Percentiles rank a stretch among this genome's conserved stretches.
Conservation (phyloP, 257 asterid species). For the Capsicum baccatum region DNA sequence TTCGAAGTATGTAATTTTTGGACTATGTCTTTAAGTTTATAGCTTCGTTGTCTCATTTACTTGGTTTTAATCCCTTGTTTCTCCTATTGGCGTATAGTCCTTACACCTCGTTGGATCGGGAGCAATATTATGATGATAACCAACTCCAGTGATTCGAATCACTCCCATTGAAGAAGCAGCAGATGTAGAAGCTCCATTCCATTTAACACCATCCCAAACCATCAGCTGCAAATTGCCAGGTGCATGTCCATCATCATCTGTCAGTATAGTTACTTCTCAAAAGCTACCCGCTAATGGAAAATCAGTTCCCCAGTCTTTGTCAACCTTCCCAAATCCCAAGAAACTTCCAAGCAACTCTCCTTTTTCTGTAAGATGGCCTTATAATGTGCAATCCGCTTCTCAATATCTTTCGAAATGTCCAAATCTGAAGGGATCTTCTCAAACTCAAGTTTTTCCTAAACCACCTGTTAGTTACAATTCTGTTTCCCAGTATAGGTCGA, state of each 20-base stretch:
- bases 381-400: background rate
- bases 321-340: constrained; percentile 7
- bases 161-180: constrained; percentile 43
- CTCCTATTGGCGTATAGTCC: constrained; percentile 40
- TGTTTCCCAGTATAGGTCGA: background rate
- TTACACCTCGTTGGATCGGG: constrained; percentile 30
- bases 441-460: constrained; percentile 3
- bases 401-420: background rate
- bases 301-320: background rate
- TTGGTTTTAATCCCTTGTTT: constrained; percentile 32
- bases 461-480: background rate
- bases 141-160: constrained; percentile 44
- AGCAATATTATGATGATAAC: constrained; percentile 37
- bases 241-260: constrained; percentile 5
- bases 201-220: constrained; percentile 27
- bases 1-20: constrained; percentile 40
- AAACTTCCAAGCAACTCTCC: background rate
- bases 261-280: constrained; percentile 24
- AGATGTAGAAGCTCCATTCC: constrained; percentile 23
- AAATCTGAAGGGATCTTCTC: background rate
- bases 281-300: constrained; percentile 23
- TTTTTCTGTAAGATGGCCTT: background rate
- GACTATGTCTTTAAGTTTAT: background rate
- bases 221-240: constrained; percentile 22
- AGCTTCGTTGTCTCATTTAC: constrained; percentile 9